Base-by-base conservation (phyloP, 2,329 filamentous ascomycete species). In the Penicillium sp. region DNA sequence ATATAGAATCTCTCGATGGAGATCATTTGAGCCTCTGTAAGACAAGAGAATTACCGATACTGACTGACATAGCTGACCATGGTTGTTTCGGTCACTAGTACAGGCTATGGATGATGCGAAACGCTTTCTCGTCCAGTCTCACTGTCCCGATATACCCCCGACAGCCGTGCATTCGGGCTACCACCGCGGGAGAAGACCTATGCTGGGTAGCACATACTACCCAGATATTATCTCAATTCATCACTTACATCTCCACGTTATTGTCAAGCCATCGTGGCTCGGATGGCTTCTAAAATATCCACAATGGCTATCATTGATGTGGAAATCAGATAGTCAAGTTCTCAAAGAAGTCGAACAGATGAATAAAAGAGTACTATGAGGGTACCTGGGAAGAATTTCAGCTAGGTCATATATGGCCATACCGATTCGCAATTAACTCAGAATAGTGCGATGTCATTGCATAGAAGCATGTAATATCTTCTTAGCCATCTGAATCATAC, bases 181-280 rank as follows among this genome's bases (percentile, higher is more conserved):
- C 3, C 49, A 42, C 10, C 18, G 43, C 1, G 43, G 27, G 5
- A 22, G 49, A 31, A 14, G 31, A 10, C 43, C 36, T 3, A 13
- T 43, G 31, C 2, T 47, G 9, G 36, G 49, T 2, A 32, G 46
- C 5, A 21, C 42, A 34, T 47, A 27, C 7, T 42, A 42, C 10
- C 34, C 27, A 3, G 27, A 46, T 31, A 52, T 46, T 7, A 27
- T 52, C 11, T 46, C 43, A 1, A n/a, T 42, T 27, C 36, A 47
- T 21, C 43, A 47, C 22, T 13, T 47, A 24, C 43, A 52, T 47
- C 36, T 47, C 5, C 49, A 47, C 24, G 34, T 46, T 14, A 46
- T 52, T 40, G 49, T 46, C 27, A 39, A 32, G 7, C 36, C 43
- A 7, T 40, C 14, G 14, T 16, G 39, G 14, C 31, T 52, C 16